Percentiles rank a stretch among this genome's conserved stretches.
Conservation (phyloP, 2,329 filamentous ascomycete genomes). For the Alternaria brassicae region DNA sequence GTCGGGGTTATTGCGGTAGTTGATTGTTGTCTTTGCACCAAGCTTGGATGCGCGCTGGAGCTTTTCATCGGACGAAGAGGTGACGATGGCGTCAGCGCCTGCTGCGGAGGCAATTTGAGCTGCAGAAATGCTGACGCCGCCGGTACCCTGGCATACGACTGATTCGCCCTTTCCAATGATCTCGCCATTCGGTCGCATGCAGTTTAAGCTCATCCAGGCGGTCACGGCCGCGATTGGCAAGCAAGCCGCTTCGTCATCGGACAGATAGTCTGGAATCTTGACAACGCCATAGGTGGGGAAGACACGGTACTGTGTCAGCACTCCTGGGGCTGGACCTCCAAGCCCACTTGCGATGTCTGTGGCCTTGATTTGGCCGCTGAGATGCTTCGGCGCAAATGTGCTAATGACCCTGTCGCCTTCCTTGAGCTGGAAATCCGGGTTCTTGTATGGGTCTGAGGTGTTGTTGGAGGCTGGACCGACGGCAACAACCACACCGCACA, state of each 20-base stretch:
- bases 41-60: slow-evolving; percentile 60
- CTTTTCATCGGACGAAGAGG: slow-evolving; percentile 65
- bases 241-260: slow-evolving; percentile 65
- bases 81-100: slow-evolving; percentile 62
- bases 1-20: slow-evolving; percentile 64
- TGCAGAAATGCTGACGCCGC: slow-evolving; percentile 53
- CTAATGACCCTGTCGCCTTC: slow-evolving; percentile 70
- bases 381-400: slow-evolving; percentile 65
- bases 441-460: slow-evolving; percentile 56
- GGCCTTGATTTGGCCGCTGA: slow-evolving; percentile 66
- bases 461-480: slow-evolving; percentile 52
- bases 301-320: slow-evolving; percentile 65
- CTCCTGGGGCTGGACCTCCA: slow-evolving; percentile 66
- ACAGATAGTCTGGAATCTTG: slow-evolving; percentile 63
- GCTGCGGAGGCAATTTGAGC: slow-evolving; percentile 53
- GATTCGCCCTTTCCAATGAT: slow-evolving; percentile 53
- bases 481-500: slow-evolving; percentile 68
- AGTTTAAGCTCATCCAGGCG: slow-evolving; percentile 71
- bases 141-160: slow-evolving; percentile 54
- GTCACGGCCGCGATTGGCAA: slow-evolving; percentile 69
- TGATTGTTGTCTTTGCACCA: slow-evolving; percentile 66
- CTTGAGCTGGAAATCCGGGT: slow-evolving; percentile 41
- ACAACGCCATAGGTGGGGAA: slow-evolving; percentile 66
- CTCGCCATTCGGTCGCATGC: slow-evolving; percentile 62
- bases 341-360: slow-evolving; percentile 64